Conservation (phyloP, 1,284 basidiomycete species). For the Neonothopanus nambi region DNA sequence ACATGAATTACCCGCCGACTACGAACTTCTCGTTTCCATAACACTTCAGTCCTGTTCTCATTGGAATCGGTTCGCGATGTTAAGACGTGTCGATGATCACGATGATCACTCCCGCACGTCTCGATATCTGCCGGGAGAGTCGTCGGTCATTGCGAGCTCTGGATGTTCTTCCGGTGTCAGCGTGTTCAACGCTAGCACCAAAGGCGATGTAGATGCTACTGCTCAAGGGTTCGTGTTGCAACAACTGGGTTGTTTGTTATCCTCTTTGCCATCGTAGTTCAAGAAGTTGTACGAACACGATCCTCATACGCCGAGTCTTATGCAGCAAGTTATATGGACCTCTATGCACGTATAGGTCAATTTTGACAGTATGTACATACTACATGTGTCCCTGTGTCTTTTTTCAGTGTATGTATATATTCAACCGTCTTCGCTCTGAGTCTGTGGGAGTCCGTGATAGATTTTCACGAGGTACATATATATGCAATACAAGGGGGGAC, state of each 20-base stretch:
- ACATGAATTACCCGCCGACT: conserved; percentile 51
- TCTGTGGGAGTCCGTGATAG: too few species aligned
- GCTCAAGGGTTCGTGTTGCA: conserved; percentile 41
- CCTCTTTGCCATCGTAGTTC: conserved; percentile 20
- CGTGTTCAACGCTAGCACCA: conserved; percentile 44
- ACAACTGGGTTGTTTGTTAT: conserved; percentile 33
- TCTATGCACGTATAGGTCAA: not conserved
- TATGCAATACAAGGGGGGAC: too few species aligned
- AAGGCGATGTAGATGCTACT: conserved; percentile 42
- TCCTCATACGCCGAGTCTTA: too few species aligned
- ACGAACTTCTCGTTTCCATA: conserved; percentile 36
- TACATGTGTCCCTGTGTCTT: not conserved
- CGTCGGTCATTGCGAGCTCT: conserved; percentile 30
- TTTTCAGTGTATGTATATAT: too few species aligned
- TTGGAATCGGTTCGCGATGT: conserved; percentile 43
- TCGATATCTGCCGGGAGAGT: conserved; percentile 45
- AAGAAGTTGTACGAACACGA: not conserved
- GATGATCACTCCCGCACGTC: too few species aligned
- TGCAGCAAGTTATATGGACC: too few species aligned
- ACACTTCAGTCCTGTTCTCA: conserved; percentile 46
- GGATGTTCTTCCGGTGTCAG: conserved; percentile 48
- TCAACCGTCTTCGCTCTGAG: too few species aligned
- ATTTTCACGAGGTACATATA: too few species aligned
- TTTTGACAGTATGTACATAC: too few species aligned
- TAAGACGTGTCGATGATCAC: conserved; percentile 43